Evolutionary conservation across 2,329 filamentous ascomycete genomes (phyloP), one percentile per base, ranked within the genome.

Genomic region (Scedosporium aurantiacum): DNA sequence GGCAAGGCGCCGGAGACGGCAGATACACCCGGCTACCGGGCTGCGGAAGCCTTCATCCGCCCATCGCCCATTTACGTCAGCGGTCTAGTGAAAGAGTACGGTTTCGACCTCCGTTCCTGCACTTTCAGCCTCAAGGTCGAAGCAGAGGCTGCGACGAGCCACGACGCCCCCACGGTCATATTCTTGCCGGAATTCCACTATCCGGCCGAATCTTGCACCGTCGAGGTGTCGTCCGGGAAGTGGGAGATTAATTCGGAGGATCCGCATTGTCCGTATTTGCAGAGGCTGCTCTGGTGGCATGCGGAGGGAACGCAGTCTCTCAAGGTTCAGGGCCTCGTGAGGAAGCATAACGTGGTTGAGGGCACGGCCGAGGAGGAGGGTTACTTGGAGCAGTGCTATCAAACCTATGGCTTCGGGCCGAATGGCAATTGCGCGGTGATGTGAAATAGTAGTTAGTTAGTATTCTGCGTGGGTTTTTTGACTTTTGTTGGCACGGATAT

Each of bases 121-220:
- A 82, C 81, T 8, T 97, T 96, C 72, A 85, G 81, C 4, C 79
- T 99, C 60, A 81, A 83, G 16, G 72, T 99, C 25, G 76, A 80
- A 0, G 86, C 88, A 2, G 47, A 45, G 14, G 74, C 82, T 2
- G 72, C 83, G 1, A 85, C 86, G 2, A 67, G 69, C 2, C 81
- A 89, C 45, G 82, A 87, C 0, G 76, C 78, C 1, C 91, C 91
- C 0, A 97, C 93, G 0, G 82, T 91, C 54, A 80, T 97, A 7
- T 96, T 90, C 72, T 78, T 99, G 2, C 94, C 94, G 0, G 90
- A 92, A 62, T 97, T 90, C 69, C 94, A 99, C 74, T 99, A 96
- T 71, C 92, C 93, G 1, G 83, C 85, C 60, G 83, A 87, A 57
- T 79, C 83, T 54, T 89, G 86, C 45, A 80, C 80, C 0, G 85